These are phyloP conservation scores for Penicillium griseofulvum DNA, from an alignment of 2,329 filamentous ascomycete species.

Conservation along the genomic window DNA sequence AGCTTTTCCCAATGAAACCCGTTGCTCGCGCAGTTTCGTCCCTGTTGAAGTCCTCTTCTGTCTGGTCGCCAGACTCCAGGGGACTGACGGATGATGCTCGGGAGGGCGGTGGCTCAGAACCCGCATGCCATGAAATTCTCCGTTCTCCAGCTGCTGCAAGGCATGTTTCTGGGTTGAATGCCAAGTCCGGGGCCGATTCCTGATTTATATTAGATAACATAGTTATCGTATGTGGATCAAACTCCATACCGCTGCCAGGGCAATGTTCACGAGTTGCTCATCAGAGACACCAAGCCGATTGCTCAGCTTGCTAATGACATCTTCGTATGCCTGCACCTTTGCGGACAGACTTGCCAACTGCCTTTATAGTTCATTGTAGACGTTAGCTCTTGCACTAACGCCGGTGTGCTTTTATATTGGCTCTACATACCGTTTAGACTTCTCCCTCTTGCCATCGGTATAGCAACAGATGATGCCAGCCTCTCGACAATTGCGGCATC, in stretches of 20 bases:
- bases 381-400: not conserved
- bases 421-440: conserved; percentile 41
- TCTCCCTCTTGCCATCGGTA: conserved; percentile 47
- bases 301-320: conserved; percentile 38
- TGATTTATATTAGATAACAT: conserved; percentile 21
- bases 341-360: conserved; percentile 43
- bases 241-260: conserved; percentile 31
- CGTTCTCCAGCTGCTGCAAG: conserved; percentile 16
- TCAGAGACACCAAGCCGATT: conserved; percentile 36
- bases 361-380: conserved; percentile 18
- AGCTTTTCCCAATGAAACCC: conserved; percentile 46
- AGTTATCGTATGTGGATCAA: not conserved
- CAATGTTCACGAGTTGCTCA: conserved; percentile 37
- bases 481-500: conserved; percentile 45
- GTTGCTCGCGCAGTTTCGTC: conserved; percentile 39
- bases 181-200: conserved; percentile 25
- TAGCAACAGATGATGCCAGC: conserved; percentile 46
- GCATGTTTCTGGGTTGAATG: conserved; percentile 20
- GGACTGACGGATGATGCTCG: conserved; percentile 31
- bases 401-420: not conserved
- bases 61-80: conserved; percentile 40
- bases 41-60: conserved; percentile 45
- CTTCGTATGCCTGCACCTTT: conserved; percentile 43
- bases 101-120: conserved; percentile 23
- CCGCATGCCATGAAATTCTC: conserved; percentile 17